A percentile compares a stretch with the other conserved stretches of the same genome.
phyloP scores from a whole-genome alignment of 2,329 filamentous ascomycete species.

The Penicillium sp. region DNA sequence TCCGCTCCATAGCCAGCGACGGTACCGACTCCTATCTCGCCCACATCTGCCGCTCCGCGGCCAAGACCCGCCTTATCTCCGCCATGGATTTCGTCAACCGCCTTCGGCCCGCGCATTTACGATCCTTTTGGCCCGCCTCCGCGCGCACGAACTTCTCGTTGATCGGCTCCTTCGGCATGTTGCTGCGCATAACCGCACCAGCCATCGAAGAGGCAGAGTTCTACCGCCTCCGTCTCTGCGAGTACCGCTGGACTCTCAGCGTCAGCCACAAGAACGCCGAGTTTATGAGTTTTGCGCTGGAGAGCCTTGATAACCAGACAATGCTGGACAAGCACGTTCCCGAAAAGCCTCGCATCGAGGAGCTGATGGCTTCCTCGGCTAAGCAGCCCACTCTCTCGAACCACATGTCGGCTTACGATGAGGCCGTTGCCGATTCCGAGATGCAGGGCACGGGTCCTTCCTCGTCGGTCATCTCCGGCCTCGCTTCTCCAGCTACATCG shows the following conservation, averaged over 20 bases:
- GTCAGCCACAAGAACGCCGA: slow-evolving; percentile 70
- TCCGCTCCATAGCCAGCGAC: slow-evolving; percentile 64
- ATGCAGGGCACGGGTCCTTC: slow-evolving; percentile 20
- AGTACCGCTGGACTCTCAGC: slow-evolving; percentile 90
- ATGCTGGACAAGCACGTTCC: slow-evolving; percentile 64
- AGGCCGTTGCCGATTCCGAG: slow-evolving; percentile 25
- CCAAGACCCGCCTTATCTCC: slow-evolving; percentile 88
- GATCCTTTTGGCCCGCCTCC: slow-evolving; percentile 70
- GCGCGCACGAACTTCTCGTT: slow-evolving; percentile 72
- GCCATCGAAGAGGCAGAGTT: slow-evolving; percentile 86
- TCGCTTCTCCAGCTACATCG: slow-evolving; percentile 37
- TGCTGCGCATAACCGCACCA: slow-evolving; percentile 84
- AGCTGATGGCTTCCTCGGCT: slow-evolving; percentile 33
- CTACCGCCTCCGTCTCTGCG: slow-evolving; percentile 75
- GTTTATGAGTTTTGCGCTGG: slow-evolving; percentile 61
- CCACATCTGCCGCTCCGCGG: slow-evolving; percentile 87
- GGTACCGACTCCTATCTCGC: slow-evolving; percentile 71
- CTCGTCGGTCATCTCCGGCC: slow-evolving; percentile 36
- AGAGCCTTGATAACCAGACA: slow-evolving; percentile 68
- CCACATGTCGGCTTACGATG: slow-evolving; percentile 20
- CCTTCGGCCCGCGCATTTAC: slow-evolving; percentile 75
- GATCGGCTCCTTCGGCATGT: slow-evolving; percentile 86
- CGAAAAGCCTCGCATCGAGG: slow-evolving; percentile 60
- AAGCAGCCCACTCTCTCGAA: slow-evolving; percentile 24
- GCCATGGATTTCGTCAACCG: slow-evolving; percentile 98